Base-by-base conservation (phyloP, 2,329 filamentous ascomycete species). In the Piedraia hortae region DNA sequence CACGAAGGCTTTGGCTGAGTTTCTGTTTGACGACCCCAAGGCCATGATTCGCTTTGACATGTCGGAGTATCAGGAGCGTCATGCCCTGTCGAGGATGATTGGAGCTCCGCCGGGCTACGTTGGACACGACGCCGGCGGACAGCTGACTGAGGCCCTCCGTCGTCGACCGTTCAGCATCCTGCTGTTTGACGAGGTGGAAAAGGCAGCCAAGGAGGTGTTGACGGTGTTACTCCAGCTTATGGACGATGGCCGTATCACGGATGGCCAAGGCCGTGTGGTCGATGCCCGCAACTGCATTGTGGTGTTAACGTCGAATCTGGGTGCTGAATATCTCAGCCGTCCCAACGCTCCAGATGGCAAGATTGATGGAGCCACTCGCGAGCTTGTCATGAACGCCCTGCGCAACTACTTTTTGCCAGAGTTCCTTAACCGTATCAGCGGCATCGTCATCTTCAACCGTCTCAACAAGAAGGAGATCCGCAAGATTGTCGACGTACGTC, bases 41-140 rank as follows among this genome's bases (percentile, higher is more conserved):
- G 57, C 82, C 15, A 93, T 97, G 85, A 90, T 97, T 37, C 72
- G 85, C 17, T 89, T 97, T 51, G 85, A 97, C 44, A 97, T 97
- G 85, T 93, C 82, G 4, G 85, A 97, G 48, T 97, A 97, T 47
- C 88, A 97, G 47, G 85, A 97, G 48, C 70, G 82, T 4, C 85
- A 97, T 45, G 72, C 82, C 1, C 62, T 97, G 8, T 89, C 77
- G 43, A 67, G 85, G 28, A 91, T 97, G 77, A 97, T 97, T 35
- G 85, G 85, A 43, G 80, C 85, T 10, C 85, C 85, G 10, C 85
- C 85, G 4, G 85, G 85, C 31, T 97, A 97, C 34, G 80, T 97
- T 27, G 85, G 85, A 9, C 82, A 97, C 43, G 85, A 97, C 39
- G 66, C 85, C 14, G 85, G 85, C 35, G 85, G 85, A 23, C 85